Conservation (phyloP, 345 rosid genomes). For the Chamaenerion angustifolium region DNA sequence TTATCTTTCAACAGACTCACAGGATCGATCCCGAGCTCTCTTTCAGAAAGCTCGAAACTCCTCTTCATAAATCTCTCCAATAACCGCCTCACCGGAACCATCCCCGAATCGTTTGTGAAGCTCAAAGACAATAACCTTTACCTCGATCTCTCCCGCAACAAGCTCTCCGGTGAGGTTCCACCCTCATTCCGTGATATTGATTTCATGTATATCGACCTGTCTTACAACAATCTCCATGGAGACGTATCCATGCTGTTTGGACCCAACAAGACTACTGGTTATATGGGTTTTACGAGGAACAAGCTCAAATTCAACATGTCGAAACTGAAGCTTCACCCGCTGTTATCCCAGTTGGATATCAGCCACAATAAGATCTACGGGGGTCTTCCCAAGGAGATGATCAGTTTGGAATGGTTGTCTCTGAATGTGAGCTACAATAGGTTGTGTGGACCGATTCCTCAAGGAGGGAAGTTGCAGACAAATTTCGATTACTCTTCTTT, state of each 20-base stretch:
- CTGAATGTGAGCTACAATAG: constrained; percentile 14
- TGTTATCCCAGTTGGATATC: too few species aligned
- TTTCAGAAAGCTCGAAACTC: constrained; percentile 34
- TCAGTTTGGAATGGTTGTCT: constrained; percentile 1
- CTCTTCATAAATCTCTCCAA: constrained; percentile 31
- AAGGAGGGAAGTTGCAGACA: constrained; percentile 13
- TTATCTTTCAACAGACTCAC: too few species aligned
- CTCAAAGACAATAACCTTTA: constrained; percentile 1
- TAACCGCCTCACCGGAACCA: constrained; percentile 33
- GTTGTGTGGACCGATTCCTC: constrained; percentile 16
- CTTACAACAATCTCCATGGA: constrained; percentile 5
- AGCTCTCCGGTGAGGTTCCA: constrained; percentile 11
- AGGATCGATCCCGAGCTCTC: constrained; percentile 9
- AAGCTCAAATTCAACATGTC: neutral
- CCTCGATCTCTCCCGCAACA: constrained; percentile 10
- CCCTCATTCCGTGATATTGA: neutral
- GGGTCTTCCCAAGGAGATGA: neutral
- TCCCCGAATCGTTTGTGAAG: constrained; percentile 5
- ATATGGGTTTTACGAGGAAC: constrained; percentile 10
- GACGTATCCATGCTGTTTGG: constrained; percentile 9
- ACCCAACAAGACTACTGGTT: neutral
- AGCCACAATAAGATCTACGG: too few species aligned
- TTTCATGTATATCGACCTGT: constrained; percentile 4
- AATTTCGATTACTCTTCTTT: constrained; percentile 1
- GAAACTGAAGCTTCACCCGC: too few species aligned